These are phyloP conservation scores for Claviceps lovelessii DNA, from an alignment of 2,329 filamentous ascomycete genomes.

Conservation along the genomic window DNA sequence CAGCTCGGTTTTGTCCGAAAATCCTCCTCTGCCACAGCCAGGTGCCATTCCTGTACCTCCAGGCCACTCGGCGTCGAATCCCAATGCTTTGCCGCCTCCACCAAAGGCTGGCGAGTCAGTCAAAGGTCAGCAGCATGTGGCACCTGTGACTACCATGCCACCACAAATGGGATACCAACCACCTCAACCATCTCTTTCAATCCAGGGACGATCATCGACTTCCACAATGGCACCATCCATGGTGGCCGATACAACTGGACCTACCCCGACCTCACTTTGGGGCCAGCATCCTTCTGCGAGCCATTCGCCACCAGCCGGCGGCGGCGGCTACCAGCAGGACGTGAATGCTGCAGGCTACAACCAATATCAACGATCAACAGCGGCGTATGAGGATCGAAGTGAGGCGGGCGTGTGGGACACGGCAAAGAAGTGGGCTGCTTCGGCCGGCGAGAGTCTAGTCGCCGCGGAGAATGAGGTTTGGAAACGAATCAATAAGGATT, in stretches of 20 bases:
- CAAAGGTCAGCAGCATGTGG: constrained; percentile 20
- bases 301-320: constrained; percentile 29
- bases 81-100: constrained; percentile 30
- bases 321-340: constrained; percentile 40
- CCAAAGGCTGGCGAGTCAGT: constrained; percentile 34
- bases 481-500: constrained; percentile 47
- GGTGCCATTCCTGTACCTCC: constrained; percentile 36
- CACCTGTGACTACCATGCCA: constrained; percentile 23
- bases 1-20: constrained; percentile 12
- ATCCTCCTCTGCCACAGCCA: constrained; percentile 42
- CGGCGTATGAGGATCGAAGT: constrained; percentile 13
- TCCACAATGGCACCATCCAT: constrained; percentile 14
- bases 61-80: constrained; percentile 4
- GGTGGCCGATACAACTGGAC: not conserved
- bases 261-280: constrained; percentile 13
- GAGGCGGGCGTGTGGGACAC: constrained; percentile 38
- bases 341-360: constrained; percentile 36
- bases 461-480: constrained; percentile 48
- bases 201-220: constrained; percentile 32
- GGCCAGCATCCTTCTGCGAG: constrained; percentile 14
- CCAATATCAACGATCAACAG: constrained; percentile 30
- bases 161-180: constrained; percentile 36
- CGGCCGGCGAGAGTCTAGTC: constrained; percentile 42
- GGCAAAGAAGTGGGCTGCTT: constrained; percentile 43
- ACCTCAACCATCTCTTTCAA: constrained; percentile 25